Conservation (phyloP, 2,329 filamentous ascomycete genomes). For the Aspergillus ochraceoroseus region DNA sequence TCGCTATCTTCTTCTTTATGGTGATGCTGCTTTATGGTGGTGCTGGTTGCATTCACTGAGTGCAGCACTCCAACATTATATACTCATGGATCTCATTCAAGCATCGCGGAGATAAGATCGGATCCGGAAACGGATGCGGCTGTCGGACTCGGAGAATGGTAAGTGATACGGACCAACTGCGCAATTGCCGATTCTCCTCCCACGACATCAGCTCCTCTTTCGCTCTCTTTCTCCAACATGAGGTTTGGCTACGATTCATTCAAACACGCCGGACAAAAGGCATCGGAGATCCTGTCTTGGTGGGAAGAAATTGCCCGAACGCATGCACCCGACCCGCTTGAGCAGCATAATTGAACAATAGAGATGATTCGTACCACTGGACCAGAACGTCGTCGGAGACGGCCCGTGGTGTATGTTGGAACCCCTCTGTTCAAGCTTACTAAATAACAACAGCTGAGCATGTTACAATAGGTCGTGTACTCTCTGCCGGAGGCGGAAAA, state of each 20-base stretch:
- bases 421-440: background rate
- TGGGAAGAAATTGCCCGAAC: background rate
- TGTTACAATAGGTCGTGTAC: constrained; percentile 51
- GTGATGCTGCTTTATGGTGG: no score
- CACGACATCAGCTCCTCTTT: background rate
- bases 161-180: constrained; percentile 19
- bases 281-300: background rate
- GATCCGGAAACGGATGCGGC: constrained; percentile 5
- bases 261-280: background rate
- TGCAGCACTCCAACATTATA: no score
- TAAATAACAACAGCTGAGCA: background rate
- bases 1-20: no score
- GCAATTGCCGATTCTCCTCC: constrained; percentile 19
- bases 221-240: background rate
- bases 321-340: background rate
- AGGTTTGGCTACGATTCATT: no score
- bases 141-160: constrained; percentile 25
- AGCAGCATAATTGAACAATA: no score
- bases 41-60: no score
- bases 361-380: constrained; percentile 22
- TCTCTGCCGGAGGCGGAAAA: constrained; percentile 57
- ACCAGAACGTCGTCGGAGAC: constrained; percentile 37
- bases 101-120: background rate
- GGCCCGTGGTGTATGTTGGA: constrained; percentile 43
- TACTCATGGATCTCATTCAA: no score